Conservation (phyloP, 139 green algal species). For the Pycnococcus provasolii region DNA sequence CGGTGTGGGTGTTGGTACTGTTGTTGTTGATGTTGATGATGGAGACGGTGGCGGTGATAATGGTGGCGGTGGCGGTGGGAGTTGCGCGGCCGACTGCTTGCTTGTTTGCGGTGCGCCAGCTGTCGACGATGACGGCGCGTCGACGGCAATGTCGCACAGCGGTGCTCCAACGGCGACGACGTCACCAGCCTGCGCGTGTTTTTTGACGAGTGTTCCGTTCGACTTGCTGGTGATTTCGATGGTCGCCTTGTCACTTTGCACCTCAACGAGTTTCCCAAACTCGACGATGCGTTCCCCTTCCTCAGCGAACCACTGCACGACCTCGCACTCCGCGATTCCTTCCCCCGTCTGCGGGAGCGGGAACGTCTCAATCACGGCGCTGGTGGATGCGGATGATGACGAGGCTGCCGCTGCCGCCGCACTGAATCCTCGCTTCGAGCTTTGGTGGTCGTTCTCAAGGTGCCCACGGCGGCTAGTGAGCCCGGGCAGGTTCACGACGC, state of each 20-base stretch:
- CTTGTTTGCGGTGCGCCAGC: constrained; percentile 2
- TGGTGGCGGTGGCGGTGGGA: background rate
- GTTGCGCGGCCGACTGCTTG: background rate
- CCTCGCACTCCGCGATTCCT: constrained; percentile 86
- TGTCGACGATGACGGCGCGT: background rate
- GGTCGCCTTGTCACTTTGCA: constrained; percentile 84
- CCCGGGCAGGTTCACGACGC: too few species aligned
- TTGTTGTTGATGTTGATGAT: background rate
- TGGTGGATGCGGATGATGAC: too few species aligned
- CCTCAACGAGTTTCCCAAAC: constrained; percentile 73
- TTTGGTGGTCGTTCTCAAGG: too few species aligned
- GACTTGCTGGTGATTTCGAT: constrained; percentile 85
- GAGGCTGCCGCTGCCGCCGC: too few species aligned
- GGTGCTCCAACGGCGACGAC: background rate
- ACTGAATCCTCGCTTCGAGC: too few species aligned
- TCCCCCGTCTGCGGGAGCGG: constrained; percentile 69
- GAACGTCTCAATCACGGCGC: background rate
- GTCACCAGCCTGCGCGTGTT: constrained; percentile 42
- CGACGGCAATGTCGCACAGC: background rate
- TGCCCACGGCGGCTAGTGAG: too few species aligned
- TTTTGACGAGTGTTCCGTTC: constrained; percentile 40
- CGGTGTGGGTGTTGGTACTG: too few species aligned
- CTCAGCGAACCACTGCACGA: constrained; percentile 73
- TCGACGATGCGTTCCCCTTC: constrained; percentile 39
- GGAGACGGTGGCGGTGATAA: background rate